These are phyloP conservation scores for Chalciporus sphaerocephalus DNA, from an alignment of 768 basidiomycete species.

Conservation along the genomic window DNA sequence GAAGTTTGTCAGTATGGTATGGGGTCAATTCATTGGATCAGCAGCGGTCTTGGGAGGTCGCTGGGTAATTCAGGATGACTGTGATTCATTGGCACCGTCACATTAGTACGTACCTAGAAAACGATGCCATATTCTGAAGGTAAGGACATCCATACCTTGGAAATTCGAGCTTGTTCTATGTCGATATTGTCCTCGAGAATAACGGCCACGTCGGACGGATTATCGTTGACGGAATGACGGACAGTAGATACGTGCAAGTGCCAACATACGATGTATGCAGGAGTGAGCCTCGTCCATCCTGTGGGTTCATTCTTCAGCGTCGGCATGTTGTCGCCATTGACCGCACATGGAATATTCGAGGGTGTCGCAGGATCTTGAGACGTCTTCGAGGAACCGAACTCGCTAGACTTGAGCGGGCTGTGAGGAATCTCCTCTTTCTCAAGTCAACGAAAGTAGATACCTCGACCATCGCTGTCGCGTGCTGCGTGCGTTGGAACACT, in stretches of 20 bases:
- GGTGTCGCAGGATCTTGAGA: constrained; percentile 15
- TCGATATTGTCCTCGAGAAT: constrained; percentile 80
- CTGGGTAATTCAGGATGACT: constrained; percentile 1
- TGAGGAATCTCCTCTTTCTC: constrained; percentile 13
- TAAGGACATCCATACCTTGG: constrained; percentile 45
- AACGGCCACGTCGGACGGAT: constrained; percentile 37
- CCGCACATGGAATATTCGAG: constrained; percentile 40
- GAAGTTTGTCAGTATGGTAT: constrained; percentile 34
- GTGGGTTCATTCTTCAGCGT: constrained; percentile 37
- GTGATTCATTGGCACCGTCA: background rate
- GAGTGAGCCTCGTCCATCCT: constrained; percentile 49
- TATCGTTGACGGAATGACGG: constrained; percentile 35
- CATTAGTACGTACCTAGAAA: constrained; percentile 54
- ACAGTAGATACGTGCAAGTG: constrained; percentile 59
- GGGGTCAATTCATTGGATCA: constrained; percentile 66
- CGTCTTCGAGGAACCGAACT: background rate
- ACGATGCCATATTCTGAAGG: constrained; percentile 70
- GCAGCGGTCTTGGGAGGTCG: constrained; percentile 56
- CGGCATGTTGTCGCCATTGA: constrained; percentile 35
- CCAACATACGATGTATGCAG: constrained; percentile 66
- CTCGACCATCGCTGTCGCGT: background rate
- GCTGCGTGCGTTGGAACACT: constrained; percentile 4
- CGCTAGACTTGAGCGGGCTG: background rate
- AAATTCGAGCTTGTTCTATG: constrained; percentile 55
- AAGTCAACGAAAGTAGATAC: constrained; percentile 37